Conservation (phyloP, 345 rosid genomes). For the Anastatica hierochuntica region DNA sequence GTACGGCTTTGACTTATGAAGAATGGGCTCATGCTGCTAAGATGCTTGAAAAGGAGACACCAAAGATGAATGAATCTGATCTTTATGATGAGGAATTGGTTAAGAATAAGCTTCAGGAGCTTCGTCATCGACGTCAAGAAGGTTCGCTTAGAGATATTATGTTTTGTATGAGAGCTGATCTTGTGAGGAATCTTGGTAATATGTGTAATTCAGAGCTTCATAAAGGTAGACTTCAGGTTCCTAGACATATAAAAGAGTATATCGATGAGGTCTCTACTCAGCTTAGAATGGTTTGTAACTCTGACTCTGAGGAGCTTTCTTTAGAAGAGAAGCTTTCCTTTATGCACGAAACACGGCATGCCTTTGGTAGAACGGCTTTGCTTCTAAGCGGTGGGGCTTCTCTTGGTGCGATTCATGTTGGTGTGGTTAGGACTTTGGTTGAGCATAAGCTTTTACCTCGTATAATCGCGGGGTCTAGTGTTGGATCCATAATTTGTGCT, state of each 20-base stretch:
- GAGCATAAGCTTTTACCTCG: constrained; percentile 88
- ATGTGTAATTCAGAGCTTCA: constrained; percentile 98
- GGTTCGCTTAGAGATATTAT: constrained; percentile 82
- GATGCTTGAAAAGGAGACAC: constrained; percentile 88
- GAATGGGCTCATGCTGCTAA: constrained; percentile 99
- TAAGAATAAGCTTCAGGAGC: constrained; percentile 79
- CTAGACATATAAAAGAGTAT: constrained; percentile 83
- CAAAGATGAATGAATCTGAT: constrained; percentile 61
- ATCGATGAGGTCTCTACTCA: constrained; percentile 92
- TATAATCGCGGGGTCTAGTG: constrained; percentile 93
- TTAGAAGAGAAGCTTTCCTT: constrained; percentile 87
- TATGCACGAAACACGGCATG: constrained; percentile 96
- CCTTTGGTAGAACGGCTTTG: constrained; percentile 95
- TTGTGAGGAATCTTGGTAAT: constrained; percentile 86
- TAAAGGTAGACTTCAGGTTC: constrained; percentile 93
- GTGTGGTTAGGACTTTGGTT: constrained; percentile 85
- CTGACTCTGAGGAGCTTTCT: constrained; percentile 86
- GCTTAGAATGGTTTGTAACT: constrained; percentile 79
- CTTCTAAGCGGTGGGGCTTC: constrained; percentile 99
- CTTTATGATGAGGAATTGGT: constrained; percentile 86
- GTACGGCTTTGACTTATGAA: constrained; percentile 75
- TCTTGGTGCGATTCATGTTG: constrained; percentile 87
- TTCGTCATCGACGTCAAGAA: constrained; percentile 74
- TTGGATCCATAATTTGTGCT: constrained; percentile 90
- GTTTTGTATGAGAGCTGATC: constrained; percentile 97